These are phyloP conservation scores for Aureobasidium leucospermi DNA, from an alignment of 2,329 filamentous ascomycete species.

Conservation along the genomic window DNA sequence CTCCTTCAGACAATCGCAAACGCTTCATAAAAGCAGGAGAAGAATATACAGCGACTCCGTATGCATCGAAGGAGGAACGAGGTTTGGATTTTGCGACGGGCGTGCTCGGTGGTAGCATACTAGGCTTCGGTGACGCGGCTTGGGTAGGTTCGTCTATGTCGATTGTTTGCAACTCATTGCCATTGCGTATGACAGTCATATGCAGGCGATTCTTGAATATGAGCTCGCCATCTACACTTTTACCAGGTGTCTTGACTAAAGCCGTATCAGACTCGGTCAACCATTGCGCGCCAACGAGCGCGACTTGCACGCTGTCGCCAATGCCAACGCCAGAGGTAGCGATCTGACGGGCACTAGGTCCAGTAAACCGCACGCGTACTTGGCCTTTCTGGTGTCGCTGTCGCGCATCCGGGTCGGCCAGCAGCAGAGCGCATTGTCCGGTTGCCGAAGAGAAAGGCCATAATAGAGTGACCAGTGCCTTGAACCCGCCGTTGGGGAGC, in stretches of 20 bases:
- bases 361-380: conserved; percentile 68
- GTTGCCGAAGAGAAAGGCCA: conserved; percentile 86
- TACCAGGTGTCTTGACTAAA: conserved; percentile 47
- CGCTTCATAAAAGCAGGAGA: conserved; percentile 77
- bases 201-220: conserved; percentile 36
- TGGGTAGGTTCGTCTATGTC: conserved; percentile 13
- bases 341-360: conserved; percentile 61
- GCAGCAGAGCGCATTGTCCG: conserved; percentile 65
- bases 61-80: conserved; percentile 5
- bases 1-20: conserved; percentile 60
- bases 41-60: conserved; percentile 48
- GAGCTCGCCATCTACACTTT: conserved; percentile 51
- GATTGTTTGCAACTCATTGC: conserved; percentile 13
- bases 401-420: conserved; percentile 79
- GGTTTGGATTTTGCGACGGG: conserved; percentile 17
- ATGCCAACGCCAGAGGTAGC: conserved; percentile 63
- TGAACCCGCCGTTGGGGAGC: conserved; percentile 36
- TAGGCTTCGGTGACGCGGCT: conserved; percentile 15
- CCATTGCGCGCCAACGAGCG: conserved; percentile 63
- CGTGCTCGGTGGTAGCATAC: conserved; percentile 16
- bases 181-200: conserved; percentile 25
- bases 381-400: conserved; percentile 71
- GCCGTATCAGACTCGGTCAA: conserved; percentile 47
- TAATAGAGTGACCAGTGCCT: conserved; percentile 71
- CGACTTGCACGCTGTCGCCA: conserved; percentile 66